Evolutionary conservation across 202 grass and related monocot species (phyloP).

Genomic region (Carex sylvatica): DNA sequence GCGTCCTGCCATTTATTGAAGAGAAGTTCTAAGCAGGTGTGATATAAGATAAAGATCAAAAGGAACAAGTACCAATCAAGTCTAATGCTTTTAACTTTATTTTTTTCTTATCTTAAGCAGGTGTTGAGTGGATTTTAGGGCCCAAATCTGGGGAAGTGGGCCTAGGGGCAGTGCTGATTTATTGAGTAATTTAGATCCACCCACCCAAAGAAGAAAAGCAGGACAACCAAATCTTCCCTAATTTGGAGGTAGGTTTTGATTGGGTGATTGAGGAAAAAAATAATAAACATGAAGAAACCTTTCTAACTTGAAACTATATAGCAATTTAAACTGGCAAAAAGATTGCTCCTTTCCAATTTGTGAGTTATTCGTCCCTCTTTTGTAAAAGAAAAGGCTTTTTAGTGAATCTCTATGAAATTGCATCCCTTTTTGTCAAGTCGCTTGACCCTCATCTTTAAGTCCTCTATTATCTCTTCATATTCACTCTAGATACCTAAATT

Average conservation of each 20-base stretch:
- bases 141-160: not conserved
- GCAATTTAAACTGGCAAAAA: no score
- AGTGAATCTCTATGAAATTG: not conserved
- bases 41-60: conserved; percentile 4
- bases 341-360: not conserved
- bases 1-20: conserved; percentile 49
- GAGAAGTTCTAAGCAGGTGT: not conserved
- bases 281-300: not conserved
- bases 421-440: not conserved
- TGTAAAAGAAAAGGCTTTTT: no score
- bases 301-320: not conserved
- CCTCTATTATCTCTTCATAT: not conserved
- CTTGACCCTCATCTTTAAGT: not conserved
- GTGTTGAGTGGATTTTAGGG: not conserved
- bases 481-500: not conserved
- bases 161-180: not conserved
- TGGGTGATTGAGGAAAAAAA: not conserved
- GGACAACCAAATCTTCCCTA: not conserved
- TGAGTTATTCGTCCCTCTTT: not conserved
- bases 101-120: not conserved
- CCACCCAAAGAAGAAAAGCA: not conserved
- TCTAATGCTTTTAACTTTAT: not conserved
- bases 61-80: not conserved
- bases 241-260: not conserved
- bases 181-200: not conserved